These are phyloP conservation scores for Monosporozyma aerobia DNA, from an alignment of 805 yeast genomes.

Conservation along the genomic window DNA sequence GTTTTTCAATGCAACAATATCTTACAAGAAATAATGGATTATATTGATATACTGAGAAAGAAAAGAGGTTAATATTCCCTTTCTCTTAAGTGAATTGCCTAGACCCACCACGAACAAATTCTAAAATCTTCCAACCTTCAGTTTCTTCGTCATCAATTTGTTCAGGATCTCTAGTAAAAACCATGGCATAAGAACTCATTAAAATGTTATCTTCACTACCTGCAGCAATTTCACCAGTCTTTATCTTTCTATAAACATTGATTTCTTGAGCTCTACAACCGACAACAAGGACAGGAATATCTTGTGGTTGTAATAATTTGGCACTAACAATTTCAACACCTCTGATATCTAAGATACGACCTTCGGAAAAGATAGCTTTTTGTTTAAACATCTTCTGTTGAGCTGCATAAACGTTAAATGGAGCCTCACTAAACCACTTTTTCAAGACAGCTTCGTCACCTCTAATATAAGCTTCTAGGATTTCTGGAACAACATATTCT, in stretches of 20 bases:
- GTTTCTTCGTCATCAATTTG: constrained; percentile 84
- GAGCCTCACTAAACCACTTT: constrained; percentile 93
- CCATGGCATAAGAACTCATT: constrained; percentile 93
- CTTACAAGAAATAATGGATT: not conserved
- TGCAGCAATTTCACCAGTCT: constrained; percentile 91
- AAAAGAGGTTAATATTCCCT: not conserved
- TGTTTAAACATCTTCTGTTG: constrained; percentile 87
- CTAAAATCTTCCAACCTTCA: constrained; percentile 94
- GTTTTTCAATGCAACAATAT: not conserved
- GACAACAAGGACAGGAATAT: constrained; percentile 84
- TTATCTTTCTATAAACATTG: constrained; percentile 75
- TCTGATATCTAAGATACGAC: constrained; percentile 85
- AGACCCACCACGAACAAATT: constrained; percentile 88
- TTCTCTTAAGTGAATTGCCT: constrained; percentile 56
- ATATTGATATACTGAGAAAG: not conserved
- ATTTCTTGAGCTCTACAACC: constrained; percentile 96
- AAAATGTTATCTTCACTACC: constrained; percentile 91
- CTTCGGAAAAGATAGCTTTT: constrained; percentile 85
- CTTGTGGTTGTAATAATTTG: constrained; percentile 80
- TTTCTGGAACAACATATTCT: constrained; percentile 89
- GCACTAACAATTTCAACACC: constrained; percentile 89
- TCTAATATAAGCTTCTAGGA: constrained; percentile 86
- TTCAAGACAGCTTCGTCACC: constrained; percentile 81
- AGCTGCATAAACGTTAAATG: constrained; percentile 88
- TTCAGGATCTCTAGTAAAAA: constrained; percentile 85